phyloP scores from a whole-genome alignment of 768 basidiomycete species.

The Candolleomyces aberdarensis region DNA sequence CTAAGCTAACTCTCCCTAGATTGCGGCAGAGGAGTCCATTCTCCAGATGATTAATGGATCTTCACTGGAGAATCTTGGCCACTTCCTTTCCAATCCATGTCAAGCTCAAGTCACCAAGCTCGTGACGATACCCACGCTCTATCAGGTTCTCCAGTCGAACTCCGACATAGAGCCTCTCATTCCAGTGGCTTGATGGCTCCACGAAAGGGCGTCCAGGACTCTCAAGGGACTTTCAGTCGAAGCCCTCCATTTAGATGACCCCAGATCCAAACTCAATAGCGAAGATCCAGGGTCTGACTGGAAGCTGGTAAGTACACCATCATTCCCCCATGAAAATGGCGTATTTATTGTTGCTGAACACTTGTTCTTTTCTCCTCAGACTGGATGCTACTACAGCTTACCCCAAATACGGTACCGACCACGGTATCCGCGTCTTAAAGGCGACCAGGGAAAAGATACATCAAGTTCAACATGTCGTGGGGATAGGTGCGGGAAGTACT shows the following conservation, averaged over 20 bases:
- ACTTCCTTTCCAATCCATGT: conserved; percentile 8
- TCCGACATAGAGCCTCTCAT: background rate
- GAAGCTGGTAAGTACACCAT: background rate
- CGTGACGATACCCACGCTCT: background rate
- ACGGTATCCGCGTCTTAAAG: conserved; percentile 22
- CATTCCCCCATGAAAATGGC: background rate
- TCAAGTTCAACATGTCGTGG: background rate
- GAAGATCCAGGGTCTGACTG: background rate
- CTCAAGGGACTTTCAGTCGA: background rate
- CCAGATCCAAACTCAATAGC: background rate
- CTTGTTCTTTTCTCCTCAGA: conserved; percentile 11
- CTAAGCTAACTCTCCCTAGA: background rate
- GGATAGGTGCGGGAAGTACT: background rate
- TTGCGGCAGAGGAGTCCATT: conserved; percentile 21
- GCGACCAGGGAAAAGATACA: background rate
- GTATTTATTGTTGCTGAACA: background rate
- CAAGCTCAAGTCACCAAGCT: background rate
- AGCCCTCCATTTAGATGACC: background rate
- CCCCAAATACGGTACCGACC: conserved; percentile 26
- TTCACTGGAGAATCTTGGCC: conserved; percentile 9
- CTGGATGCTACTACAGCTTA: conserved; percentile 28
- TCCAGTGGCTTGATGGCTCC: background rate
- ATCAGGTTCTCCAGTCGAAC: background rate
- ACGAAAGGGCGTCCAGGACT: background rate
- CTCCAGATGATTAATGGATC: conserved; percentile 14